A percentile compares a stretch with the other conserved stretches of the same genome.
These are phyloP conservation scores for Cyclostephanos invisitatus DNA, from an alignment of 108 stramenopile genomes.

Conservation along the genomic window DNA sequence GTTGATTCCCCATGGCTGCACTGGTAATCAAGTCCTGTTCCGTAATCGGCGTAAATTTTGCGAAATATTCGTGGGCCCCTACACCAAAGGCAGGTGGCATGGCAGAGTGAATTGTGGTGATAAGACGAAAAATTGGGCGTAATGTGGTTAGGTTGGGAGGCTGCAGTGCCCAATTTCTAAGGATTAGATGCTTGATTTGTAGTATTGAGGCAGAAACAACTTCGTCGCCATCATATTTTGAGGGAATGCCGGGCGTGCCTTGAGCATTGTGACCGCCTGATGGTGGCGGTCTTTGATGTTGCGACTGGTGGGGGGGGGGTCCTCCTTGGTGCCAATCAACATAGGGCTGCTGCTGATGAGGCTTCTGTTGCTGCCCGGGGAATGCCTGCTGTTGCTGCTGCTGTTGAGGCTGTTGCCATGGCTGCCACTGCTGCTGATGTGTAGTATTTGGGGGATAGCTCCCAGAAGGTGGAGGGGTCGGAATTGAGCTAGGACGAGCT, in stretches of 20 bases:
- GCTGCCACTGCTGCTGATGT: slow-evolving; percentile 41
- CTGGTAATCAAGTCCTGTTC: slow-evolving; percentile 39
- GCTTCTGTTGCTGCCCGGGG: slow-evolving; percentile 35
- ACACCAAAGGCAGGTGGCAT: slow-evolving; percentile 82
- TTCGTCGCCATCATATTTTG: slow-evolving; percentile 60
- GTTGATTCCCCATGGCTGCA: slow-evolving; percentile 50
- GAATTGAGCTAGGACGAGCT: slow-evolving; percentile 1
- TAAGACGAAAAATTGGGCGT: slow-evolving; percentile 66
- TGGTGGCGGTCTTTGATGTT: slow-evolving; percentile 22
- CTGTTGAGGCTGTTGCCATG: slow-evolving; percentile 23
- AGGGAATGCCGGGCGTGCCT: slow-evolving; percentile 30
- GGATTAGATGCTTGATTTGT: slow-evolving; percentile 67
- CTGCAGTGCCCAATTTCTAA: slow-evolving; percentile 81
- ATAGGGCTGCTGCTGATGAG: slow-evolving; percentile 27
- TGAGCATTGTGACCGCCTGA: slow-evolving; percentile 18
- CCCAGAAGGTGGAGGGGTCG: slow-evolving; percentile 8
- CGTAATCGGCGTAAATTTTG: slow-evolving; percentile 72
- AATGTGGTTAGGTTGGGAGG: slow-evolving; percentile 76
- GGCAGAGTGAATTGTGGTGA: slow-evolving; percentile 72
- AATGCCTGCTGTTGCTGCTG: slow-evolving; percentile 35
- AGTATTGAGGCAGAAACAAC: slow-evolving; percentile 56
- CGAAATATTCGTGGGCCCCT: slow-evolving; percentile 76
- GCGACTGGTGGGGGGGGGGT: neutral
- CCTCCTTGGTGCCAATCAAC: slow-evolving; percentile 30
- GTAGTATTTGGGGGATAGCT: slow-evolving; percentile 3